A percentile compares a stretch with the other conserved stretches of the same genome.
phyloP scores from a whole-genome alignment of 2,329 filamentous ascomycete genomes.

The Coniella lustricola region DNA sequence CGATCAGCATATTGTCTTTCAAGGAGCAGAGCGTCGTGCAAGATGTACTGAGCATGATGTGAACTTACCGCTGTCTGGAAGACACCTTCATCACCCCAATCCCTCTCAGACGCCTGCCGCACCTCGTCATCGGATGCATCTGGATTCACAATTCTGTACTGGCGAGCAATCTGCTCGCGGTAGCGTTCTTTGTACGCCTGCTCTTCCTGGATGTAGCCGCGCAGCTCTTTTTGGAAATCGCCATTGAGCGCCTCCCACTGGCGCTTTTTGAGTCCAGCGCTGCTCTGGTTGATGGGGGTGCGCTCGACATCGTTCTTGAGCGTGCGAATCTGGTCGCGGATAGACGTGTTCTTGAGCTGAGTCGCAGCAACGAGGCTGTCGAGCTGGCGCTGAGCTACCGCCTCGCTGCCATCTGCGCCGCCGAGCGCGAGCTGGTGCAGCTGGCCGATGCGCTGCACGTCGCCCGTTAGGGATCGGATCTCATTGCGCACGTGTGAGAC shows the following conservation, averaged over 20 bases:
- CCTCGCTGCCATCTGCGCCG: conserved; percentile 46
- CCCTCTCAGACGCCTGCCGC: conserved; percentile 57
- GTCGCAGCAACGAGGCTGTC: conserved; percentile 64
- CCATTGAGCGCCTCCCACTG: conserved; percentile 64
- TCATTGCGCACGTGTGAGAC: conserved; percentile 60
- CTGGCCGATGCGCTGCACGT: conserved; percentile 60
- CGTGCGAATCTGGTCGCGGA: conserved; percentile 72
- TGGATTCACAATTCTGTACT: conserved; percentile 76
- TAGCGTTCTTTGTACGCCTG: conserved; percentile 63
- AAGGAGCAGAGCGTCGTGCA: no score
- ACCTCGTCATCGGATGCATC: conserved; percentile 71
- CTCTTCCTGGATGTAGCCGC: conserved; percentile 66
- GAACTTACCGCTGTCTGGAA: conserved; percentile 71
- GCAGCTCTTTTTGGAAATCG: conserved; percentile 64
- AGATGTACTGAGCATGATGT: background rate
- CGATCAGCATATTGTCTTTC: background rate
- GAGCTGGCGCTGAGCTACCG: conserved; percentile 44
- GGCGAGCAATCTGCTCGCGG: conserved; percentile 70
- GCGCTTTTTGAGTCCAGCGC: conserved; percentile 59
- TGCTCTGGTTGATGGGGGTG: conserved; percentile 43
- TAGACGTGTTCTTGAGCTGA: conserved; percentile 64
- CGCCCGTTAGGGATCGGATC: conserved; percentile 58
- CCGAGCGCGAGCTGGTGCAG: conserved; percentile 66
- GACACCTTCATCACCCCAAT: conserved; percentile 73
- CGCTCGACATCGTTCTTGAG: conserved; percentile 64